Evolutionary conservation across 2,329 filamentous ascomycete genomes (phyloP), one percentile per base, ranked within the genome.

Genomic region (Talaromyces verruculosus): DNA sequence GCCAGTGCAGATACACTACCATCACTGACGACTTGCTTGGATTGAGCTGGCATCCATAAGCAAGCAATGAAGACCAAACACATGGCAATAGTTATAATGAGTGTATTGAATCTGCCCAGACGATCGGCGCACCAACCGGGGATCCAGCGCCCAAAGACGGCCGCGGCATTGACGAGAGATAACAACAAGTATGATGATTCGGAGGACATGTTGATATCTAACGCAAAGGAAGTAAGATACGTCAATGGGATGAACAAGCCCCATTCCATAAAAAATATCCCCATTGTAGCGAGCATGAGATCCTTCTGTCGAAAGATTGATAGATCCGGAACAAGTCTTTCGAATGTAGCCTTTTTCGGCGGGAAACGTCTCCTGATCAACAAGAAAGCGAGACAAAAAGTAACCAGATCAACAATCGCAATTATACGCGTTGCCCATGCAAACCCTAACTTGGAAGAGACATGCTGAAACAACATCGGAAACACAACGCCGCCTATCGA

Each of bases 91-190:
- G 90, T 88, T n/a, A 87, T 79, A 68, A 96, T 87, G 79, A 93
- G 91, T 33, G 88, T 87, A 74, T 97, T 97, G 81, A 91, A 96
- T 1, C 92, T 86, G 0, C 94, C 94, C 17, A 94, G 80, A 55
- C 84, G 84, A 76, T 97, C 94, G 1, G 91, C 51, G 28, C 51
- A 55, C 30, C 30, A 55, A 19, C 51, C 93, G 0, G 92, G 91
- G 1, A 93, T 80, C 74, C 87, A 89, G 43, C 94, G 87, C 2
- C 94, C 94, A 17, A 55, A 35, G 30, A 55, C 51, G 3, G 51
- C 51, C 5, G 51, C 51, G n/a, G 51, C 51, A n/a, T 55, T 55
- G 51, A 55, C 51, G 4, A 55, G 51, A 11, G 51, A 55, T 35
- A 55, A 19, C 30, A 55, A 22, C n/a, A 55, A 5, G 30, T 96